phyloP scores from a whole-genome alignment of 2,329 filamentous ascomycete genomes.

The Neofusicoccum parvum region DNA sequence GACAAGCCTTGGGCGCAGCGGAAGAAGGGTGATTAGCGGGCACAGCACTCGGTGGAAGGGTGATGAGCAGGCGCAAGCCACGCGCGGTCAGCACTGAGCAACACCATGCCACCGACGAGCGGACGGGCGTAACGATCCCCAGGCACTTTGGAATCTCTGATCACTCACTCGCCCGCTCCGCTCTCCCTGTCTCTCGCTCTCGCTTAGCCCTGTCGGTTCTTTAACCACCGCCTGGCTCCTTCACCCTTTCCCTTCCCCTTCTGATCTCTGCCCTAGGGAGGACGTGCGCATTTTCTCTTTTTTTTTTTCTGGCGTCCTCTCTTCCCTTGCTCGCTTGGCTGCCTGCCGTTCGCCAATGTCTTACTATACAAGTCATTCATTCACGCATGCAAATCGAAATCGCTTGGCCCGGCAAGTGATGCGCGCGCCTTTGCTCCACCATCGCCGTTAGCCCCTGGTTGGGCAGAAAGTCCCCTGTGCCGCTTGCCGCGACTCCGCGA shows the following conservation, averaged over 20 bases:
- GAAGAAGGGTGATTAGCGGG: not conserved
- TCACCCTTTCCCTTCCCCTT: constrained; percentile 5
- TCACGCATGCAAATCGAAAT: not conserved
- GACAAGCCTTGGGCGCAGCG: constrained; percentile 2
- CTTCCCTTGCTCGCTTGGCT: not conserved
- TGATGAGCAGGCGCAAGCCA: constrained; percentile 2
- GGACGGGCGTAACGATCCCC: not conserved
- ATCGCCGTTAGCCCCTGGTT: not conserved
- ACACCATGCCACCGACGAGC: not conserved
- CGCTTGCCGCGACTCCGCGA: not conserved
- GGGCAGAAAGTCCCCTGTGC: not conserved
- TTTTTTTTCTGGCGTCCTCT: not conserved
- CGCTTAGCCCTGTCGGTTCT: constrained; percentile 13
- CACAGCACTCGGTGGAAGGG: not conserved
- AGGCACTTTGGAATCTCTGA: not conserved
- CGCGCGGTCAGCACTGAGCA: not conserved
- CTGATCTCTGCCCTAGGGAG: constrained; percentile 15
- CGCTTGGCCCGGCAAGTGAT: not conserved
- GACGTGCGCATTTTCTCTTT: constrained; percentile 6
- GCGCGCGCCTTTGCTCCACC: not conserved
- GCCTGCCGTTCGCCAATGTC: not conserved
- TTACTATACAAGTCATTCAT: not conserved
- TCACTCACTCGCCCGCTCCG: not conserved
- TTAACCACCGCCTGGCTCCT: constrained; percentile 15
- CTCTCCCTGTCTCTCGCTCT: not conserved